Base-by-base conservation (phyloP, 1,139 yeast genomes). In the Geotrichum histeridarum region DNA sequence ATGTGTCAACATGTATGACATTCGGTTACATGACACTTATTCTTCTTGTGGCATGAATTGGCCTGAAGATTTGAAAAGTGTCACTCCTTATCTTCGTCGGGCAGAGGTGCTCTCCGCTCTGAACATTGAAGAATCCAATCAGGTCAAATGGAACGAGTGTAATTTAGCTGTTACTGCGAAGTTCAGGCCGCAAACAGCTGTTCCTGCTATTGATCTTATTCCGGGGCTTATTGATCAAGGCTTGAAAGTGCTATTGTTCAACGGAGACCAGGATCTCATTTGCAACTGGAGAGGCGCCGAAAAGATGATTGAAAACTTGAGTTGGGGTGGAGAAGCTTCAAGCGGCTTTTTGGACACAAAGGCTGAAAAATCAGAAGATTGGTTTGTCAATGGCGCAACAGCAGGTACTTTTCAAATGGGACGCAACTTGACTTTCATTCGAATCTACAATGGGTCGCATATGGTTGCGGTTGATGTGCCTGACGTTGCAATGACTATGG, bases 21-120 rank as follows among this genome's bases (percentile, higher is more conserved):
- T 81, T 55, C 77, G 86, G 35, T 72, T 86, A 54, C 74, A 72
- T 35, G 97, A 93, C 66, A 70, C 81, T 0, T 89, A 73, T 63
- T 97, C 98, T 0, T 73, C 86, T 0, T 93, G 99, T 71, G 99
- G 99, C 4, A 78, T 82, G 82, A 86, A 86, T 66, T 93, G 99
- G 99, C 99, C 99, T 0, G 80, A 79, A 22, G 93, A 82, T 60
- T 73, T 91, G 59, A 72, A 70, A 0, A 61, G 72, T 48, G 83
- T 90, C 12, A 73, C 77, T 0, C 79, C 81, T 8, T 93, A 86
- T 65, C 77, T 93, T 57, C 73, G 79, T 27, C 66, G 71, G 1
- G 73, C 74, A 0, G 78, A 77, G 1, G 93, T 87, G 15, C 78
- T 81, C 66, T 65, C 71, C 33, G 79, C 84, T 4, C 73, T 93